phyloP scores from a whole-genome alignment of 108 stramenopile species.

The Pseudonitzschia multistriata region DNA sequence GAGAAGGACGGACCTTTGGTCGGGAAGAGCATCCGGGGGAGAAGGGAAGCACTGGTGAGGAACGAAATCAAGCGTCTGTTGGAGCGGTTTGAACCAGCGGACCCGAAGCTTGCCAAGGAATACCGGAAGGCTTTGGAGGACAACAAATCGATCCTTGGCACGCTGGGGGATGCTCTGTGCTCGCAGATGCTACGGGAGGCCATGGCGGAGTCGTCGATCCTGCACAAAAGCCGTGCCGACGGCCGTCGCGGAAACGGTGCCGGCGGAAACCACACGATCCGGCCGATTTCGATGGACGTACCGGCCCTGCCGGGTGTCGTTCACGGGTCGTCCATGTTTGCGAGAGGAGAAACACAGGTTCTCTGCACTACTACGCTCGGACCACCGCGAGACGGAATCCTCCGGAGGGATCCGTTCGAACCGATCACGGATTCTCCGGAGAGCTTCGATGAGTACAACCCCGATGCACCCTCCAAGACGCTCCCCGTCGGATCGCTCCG shows the following conservation, averaged over 20 bases:
- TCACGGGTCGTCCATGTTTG: slow-evolving; percentile 83
- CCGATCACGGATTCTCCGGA: background rate
- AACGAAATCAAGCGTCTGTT: slow-evolving; percentile 28
- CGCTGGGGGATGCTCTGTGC: slow-evolving; percentile 38
- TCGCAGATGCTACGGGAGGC: slow-evolving; percentile 46
- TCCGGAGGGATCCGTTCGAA: slow-evolving; percentile 43
- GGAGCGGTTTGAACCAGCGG: slow-evolving; percentile 9
- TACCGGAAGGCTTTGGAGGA: background rate
- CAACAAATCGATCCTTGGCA: slow-evolving; percentile 1
- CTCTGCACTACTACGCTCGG: slow-evolving; percentile 74
- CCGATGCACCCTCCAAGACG: slow-evolving; percentile 13
- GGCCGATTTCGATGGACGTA: slow-evolving; percentile 26
- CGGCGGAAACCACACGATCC: slow-evolving; percentile 33
- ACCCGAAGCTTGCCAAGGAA: background rate
- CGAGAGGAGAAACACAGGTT: slow-evolving; percentile 86
- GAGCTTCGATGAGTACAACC: background rate
- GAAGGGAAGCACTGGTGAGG: slow-evolving; percentile 33
- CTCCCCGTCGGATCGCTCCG: slow-evolving; percentile 61
- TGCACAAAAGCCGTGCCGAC: slow-evolving; percentile 52
- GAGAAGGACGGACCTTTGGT: slow-evolving; percentile 14
- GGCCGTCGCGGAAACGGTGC: slow-evolving; percentile 33
- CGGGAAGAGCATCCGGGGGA: slow-evolving; percentile 31
- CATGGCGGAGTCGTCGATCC: slow-evolving; percentile 33
- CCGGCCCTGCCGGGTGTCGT: slow-evolving; percentile 49
- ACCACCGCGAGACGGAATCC: slow-evolving; percentile 59